Base-by-base conservation (phyloP, 2,329 filamentous ascomycete genomes). In the Cadophora sp. region DNA sequence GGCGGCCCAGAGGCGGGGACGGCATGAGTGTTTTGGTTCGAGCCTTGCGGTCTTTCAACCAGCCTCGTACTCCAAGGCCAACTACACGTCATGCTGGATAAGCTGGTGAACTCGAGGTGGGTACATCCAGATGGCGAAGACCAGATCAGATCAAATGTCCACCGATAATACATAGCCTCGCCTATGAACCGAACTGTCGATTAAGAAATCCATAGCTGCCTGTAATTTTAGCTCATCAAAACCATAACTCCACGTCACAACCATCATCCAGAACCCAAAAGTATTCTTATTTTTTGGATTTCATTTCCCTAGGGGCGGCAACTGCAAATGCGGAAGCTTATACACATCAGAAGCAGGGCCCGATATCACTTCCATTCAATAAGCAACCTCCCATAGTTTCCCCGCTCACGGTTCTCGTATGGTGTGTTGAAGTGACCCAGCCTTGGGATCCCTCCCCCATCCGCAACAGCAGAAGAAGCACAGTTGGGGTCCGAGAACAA, bases 291-390 rank as follows among this genome's bases (percentile, higher is more conserved):
- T 75, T 70, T 74, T 76, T 69, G 67, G 71, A 68, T 72, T 76
- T 73, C 72, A 74, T 76, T 77, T 77, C 72, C 73, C 70, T 74
- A 75, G 73, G 73, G 74, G 72, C 72, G 71, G 73, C 71, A 75
- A 73, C 72, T 75, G 75, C 74, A 75, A 76, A 73, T 74, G 61
- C 70, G 71, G 71, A 73, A 73, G 74, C 74, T 70, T 74, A 74
- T 76, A 77, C 73, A 77, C 73, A 77, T 72, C 70, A 73, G 67
- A 59, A 59, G 55, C 55, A 59, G 55, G 55, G 70, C 55, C 40
- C 56, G 53, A 73, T 69, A 75, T 76, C 72, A 72, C 69, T 70
- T 71, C 68, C 72, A 55, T 72, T 72, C 73, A 73, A 67, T 70
- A 73, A 74, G 73, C 74, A 71, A 59, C 74, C 74, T 73, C 72